These are phyloP conservation scores for Phaeosphaeriaceae sp. DNA, from an alignment of 2,329 filamentous ascomycete species.

Conservation along the genomic window DNA sequence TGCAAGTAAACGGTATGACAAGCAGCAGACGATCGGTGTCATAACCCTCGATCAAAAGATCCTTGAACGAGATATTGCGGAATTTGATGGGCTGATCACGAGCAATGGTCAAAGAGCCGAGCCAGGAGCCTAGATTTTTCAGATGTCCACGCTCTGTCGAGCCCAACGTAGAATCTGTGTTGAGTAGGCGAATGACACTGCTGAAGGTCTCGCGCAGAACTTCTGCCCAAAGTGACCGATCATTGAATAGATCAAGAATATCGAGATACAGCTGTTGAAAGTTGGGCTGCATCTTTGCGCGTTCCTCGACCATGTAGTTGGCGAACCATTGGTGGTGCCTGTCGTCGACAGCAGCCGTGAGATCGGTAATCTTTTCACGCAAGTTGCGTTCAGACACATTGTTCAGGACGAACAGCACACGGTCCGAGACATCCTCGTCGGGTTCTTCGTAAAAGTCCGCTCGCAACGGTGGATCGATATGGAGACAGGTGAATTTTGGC, in stretches of 20 bases:
- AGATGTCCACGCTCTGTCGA: conserved; percentile 86
- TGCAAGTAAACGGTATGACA: conserved; percentile 97
- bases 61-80: conserved; percentile 96
- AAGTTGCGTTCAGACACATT: conserved; percentile 93
- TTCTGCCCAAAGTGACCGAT: conserved; percentile 81
- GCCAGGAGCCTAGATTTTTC: conserved; percentile 93
- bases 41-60: conserved; percentile 90
- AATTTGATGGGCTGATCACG: conserved; percentile 95
- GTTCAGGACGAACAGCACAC: conserved; percentile 94
- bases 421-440: conserved; percentile 83
- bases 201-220: conserved; percentile 93
- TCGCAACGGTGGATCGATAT: conserved; percentile 72
- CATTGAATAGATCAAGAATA: conserved; percentile 81
- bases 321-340: conserved; percentile 97
- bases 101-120: conserved; percentile 90
- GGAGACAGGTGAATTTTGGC: conserved; percentile 79
- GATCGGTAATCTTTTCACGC: conserved; percentile 80
- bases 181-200: conserved; percentile 84
- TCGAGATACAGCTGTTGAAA: conserved; percentile 94
- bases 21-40: conserved; percentile 90
- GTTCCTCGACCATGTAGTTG: conserved; percentile 90
- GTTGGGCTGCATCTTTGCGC: conserved; percentile 96
- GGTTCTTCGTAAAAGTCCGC: conserved; percentile 79
- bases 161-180: conserved; percentile 85
- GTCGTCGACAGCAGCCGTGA: conserved; percentile 78